Evolutionary conservation across 2,329 filamentous ascomycete genomes (phyloP).

Genomic region (Diplodia scrobiculata): DNA sequence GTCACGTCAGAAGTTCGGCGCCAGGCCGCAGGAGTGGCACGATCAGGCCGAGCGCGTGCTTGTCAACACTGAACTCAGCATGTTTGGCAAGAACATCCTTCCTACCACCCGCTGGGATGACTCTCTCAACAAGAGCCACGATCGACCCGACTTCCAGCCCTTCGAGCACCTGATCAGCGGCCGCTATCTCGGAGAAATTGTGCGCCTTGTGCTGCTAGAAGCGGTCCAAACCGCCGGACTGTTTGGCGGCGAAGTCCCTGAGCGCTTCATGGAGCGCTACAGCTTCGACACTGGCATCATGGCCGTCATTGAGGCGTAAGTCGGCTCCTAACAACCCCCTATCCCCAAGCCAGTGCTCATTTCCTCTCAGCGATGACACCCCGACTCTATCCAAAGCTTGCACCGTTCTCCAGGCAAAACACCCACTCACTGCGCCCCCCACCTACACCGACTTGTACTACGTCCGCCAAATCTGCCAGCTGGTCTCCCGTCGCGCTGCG

Average conservation of each 20-base stretch:
- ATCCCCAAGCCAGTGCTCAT: neutral
- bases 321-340: neutral
- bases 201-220: slow-evolving; percentile 62
- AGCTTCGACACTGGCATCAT: slow-evolving; percentile 62
- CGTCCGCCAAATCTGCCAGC: slow-evolving; percentile 55
- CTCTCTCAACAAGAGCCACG: slow-evolving; percentile 58
- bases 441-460: slow-evolving; percentile 57
- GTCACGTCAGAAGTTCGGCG: slow-evolving; percentile 58
- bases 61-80: slow-evolving; percentile 67
- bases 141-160: slow-evolving; percentile 64
- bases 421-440: slow-evolving; percentile 52
- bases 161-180: slow-evolving; percentile 66
- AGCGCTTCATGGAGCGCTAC: slow-evolving; percentile 59
- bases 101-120: slow-evolving; percentile 65
- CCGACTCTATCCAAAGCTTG: slow-evolving; percentile 46
- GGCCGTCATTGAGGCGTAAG: slow-evolving; percentile 57
- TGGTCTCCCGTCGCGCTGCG: slow-evolving; percentile 61
- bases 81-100: slow-evolving; percentile 63
- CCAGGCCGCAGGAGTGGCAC: slow-evolving; percentile 58
- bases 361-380: slow-evolving; percentile 43
- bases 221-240: slow-evolving; percentile 59
- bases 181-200: slow-evolving; percentile 65
- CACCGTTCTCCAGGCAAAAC: slow-evolving; percentile 55
- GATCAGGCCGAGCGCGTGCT: slow-evolving; percentile 62
- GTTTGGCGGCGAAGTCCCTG: slow-evolving; percentile 60